phyloP scores from a whole-genome alignment of 352 stramenopile species.

The Pythium rishiriense region DNA sequence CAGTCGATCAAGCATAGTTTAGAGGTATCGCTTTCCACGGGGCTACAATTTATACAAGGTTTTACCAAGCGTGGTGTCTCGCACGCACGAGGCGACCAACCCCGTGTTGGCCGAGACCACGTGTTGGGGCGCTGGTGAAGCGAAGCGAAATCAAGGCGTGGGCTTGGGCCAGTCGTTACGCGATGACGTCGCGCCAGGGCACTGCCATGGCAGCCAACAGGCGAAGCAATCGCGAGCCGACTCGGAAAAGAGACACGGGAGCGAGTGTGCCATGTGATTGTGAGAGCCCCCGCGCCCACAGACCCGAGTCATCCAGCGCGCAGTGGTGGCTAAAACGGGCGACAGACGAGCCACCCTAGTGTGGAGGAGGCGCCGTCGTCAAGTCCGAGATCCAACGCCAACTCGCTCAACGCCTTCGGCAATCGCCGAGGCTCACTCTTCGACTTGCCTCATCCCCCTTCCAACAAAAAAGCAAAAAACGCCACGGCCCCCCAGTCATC shows the following conservation, averaged over 20 bases:
- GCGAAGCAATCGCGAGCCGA: conserved; percentile 4
- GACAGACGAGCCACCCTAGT: background rate
- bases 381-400: conserved; percentile 12
- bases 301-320: background rate
- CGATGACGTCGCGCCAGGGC: conserved; percentile 17
- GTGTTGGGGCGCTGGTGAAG: conserved; percentile 2
- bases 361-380: background rate
- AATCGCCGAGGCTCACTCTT: background rate
- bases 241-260: conserved; percentile 14
- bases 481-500: too few relatives aligned
- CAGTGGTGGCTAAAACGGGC: conserved; percentile 8
- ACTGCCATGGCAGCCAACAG: too few relatives aligned
- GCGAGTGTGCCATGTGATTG: conserved; percentile 13
- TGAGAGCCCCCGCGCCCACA: conserved; percentile 3
- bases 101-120: conserved; percentile 8
- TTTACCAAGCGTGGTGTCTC: background rate
- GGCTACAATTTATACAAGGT: background rate
- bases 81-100: conserved; percentile 1
- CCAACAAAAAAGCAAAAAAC: too few relatives aligned
- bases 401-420: background rate
- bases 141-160: conserved; percentile 12
- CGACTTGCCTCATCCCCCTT: conserved; percentile 13
- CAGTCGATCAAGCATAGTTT: background rate
- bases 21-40: background rate
- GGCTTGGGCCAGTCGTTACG: conserved; percentile 9